Conservation (phyloP, 257 asterid species). For the Ocimum tenuiflorum region DNA sequence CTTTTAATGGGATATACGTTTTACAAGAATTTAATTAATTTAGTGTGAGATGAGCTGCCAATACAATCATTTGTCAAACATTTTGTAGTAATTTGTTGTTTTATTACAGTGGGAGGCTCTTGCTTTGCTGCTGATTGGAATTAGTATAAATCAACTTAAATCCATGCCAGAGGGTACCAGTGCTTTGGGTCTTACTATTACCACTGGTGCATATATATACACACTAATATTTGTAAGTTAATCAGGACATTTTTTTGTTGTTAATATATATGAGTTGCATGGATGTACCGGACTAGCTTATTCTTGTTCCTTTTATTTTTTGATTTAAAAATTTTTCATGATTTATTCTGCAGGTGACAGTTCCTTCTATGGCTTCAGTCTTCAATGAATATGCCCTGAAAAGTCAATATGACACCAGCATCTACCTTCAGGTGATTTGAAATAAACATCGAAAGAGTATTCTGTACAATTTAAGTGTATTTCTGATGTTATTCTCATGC, state of each 20-base stretch:
- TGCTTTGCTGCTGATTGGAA: constrained; percentile 88
- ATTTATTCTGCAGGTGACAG: constrained; percentile 60
- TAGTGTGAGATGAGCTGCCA: too few relatives aligned
- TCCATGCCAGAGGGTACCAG: constrained; percentile 69
- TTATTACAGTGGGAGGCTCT: constrained; percentile 88
- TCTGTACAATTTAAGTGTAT: neutral
- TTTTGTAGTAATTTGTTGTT: constrained; percentile 19
- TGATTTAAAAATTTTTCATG: neutral
- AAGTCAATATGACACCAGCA: constrained; percentile 96
- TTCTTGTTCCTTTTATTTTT: neutral
- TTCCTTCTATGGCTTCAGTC: constrained; percentile 98
- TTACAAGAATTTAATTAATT: too few relatives aligned
- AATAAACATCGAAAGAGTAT: neutral
- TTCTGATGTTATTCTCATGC: neutral
- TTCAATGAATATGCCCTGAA: constrained; percentile 95
- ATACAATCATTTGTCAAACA: constrained; percentile 4
- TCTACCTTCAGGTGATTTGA: constrained; percentile 79
- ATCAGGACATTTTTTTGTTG: constrained; percentile 16
- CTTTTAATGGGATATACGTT: neutral
- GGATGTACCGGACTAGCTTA: neutral
- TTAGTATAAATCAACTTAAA: constrained; percentile 81
- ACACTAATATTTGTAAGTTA: constrained; percentile 85
- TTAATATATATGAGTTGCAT: constrained; percentile 8
- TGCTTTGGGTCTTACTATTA: constrained; percentile 75
- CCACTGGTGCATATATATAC: constrained; percentile 75